Conservation (phyloP, 129 eudicot species). For the Arctium lappa region DNA sequence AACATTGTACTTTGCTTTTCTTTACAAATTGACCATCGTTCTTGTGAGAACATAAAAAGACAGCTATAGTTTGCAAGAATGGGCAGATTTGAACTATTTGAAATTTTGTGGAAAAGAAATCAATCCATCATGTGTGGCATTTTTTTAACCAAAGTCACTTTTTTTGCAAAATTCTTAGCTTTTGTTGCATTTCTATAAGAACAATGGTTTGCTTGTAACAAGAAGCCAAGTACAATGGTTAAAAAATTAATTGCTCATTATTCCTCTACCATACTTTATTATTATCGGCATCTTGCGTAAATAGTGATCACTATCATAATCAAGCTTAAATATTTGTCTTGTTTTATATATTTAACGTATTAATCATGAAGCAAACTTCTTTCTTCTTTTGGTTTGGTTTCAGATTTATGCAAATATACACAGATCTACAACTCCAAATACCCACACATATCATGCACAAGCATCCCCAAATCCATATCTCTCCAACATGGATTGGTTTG, state of each 20-base stretch:
- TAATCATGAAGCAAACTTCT: not conserved
- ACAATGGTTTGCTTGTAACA: not conserved
- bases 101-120: not conserved
- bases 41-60: not conserved
- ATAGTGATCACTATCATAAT: not conserved
- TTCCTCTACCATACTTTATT: not conserved
- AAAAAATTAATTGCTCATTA: not conserved
- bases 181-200: not conserved
- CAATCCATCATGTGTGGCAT: not conserved
- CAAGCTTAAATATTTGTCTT: not conserved
- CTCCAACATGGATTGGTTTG: not conserved
- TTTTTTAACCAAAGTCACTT: not conserved
- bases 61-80: not conserved
- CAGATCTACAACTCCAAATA: not conserved
- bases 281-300: not conserved
- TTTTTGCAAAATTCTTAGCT: not conserved
- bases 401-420: not conserved
- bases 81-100: not conserved
- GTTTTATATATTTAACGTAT: not conserved
- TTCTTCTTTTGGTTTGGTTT: not conserved
- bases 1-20: no score
- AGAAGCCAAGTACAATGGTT: conserved; percentile 2
- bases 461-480: no score
- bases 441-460: no score
- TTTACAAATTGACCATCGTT: no score